Percentiles rank a stretch among this genome's conserved stretches.
phyloP scores from a whole-genome alignment of 768 basidiomycete genomes.

The Lyophyllum shimeji region DNA sequence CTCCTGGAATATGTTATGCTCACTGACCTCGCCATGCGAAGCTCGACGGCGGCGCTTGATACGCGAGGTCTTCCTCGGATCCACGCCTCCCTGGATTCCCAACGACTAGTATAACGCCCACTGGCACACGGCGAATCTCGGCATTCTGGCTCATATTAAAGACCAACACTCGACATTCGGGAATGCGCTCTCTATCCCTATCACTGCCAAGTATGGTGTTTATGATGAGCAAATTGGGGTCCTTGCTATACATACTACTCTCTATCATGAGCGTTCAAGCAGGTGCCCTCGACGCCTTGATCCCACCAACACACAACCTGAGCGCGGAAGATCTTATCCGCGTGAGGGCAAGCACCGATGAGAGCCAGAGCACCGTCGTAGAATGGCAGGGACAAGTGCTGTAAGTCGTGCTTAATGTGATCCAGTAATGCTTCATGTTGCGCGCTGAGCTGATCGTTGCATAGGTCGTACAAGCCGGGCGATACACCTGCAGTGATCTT shows the following conservation, averaged over 20 bases:
- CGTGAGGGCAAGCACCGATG: slow-evolving; percentile 17
- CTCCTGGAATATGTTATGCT: too few species aligned
- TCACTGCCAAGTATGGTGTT: neutral
- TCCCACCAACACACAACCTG: slow-evolving; percentile 5
- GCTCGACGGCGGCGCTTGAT: too few species aligned
- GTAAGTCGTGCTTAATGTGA: neutral
- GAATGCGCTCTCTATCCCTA: too few species aligned
- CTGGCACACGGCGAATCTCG: too few species aligned
- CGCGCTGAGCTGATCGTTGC: neutral
- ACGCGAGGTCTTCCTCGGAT: too few species aligned
- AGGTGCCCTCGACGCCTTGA: neutral
- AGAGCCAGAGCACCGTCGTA: slow-evolving; percentile 14
- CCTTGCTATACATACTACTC: neutral
- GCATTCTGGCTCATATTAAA: too few species aligned
- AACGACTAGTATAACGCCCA: too few species aligned
- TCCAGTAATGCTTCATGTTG: neutral
- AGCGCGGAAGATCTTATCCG: slow-evolving; percentile 15
- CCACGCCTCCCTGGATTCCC: too few species aligned
- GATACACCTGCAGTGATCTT: slow-evolving; percentile 15
- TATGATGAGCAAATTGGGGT: slow-evolving; percentile 1
- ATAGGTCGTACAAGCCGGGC: slow-evolving; percentile 18
- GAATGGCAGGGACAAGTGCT: slow-evolving; percentile 22
- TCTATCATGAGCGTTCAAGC: neutral
- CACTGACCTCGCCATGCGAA: too few species aligned
- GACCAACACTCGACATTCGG: too few species aligned